Evolutionary conservation across 2,329 filamentous ascomycete species (phyloP), one percentile per base, ranked within the genome.

Genomic region (Onygenales sp.): DNA sequence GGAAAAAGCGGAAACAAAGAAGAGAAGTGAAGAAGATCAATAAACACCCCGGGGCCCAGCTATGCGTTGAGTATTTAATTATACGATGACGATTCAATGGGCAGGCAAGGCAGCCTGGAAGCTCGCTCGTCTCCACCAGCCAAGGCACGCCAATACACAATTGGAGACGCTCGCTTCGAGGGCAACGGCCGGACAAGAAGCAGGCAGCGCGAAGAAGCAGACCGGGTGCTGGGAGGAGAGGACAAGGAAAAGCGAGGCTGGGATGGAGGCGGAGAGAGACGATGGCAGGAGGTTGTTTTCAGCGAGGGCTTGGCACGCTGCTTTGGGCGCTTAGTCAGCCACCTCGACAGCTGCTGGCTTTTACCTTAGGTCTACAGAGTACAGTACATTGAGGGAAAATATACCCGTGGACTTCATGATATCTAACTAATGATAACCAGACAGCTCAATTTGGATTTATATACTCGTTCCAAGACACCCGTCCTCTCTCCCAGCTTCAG

Each of bases 21-120:
- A 57, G 31, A 56, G n/a, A 46, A 54, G 43, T 42, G 17, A 9
- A 51, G 27, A 52, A 50, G 35, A 38, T 21, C 27, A 55, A 43
- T 39, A 7, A 35, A 13, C 44, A 47, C 14, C 5, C 44, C 21
- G 21, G 21, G 21, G 21, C 21, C 21, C 21, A 27, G 21, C 21
- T 27, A 27, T 27, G 21, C 21, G 21, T 27, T 27, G 21, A 27
- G 21, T 27, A 17, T 17, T 17, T 17, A 27, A 27, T 27, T 27
- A 27, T 27, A 27, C 21, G 21, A 27, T 27, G 21, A 27, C 21
- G 21, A 27, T 27, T 27, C 21, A 27, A 27, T 27, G 21, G 21
- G 3, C 21, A 27, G 17, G 17, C 17, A 17, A 46, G 35, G 27
- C 43, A 46, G 31, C 35, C 27, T n/a, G 21, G 17, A 17, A 44